Evolutionary conservation across 108 stramenopile genomes (phyloP), one percentile per base, ranked within the genome.

Genomic region (Aurantiochytrium sp.): DNA sequence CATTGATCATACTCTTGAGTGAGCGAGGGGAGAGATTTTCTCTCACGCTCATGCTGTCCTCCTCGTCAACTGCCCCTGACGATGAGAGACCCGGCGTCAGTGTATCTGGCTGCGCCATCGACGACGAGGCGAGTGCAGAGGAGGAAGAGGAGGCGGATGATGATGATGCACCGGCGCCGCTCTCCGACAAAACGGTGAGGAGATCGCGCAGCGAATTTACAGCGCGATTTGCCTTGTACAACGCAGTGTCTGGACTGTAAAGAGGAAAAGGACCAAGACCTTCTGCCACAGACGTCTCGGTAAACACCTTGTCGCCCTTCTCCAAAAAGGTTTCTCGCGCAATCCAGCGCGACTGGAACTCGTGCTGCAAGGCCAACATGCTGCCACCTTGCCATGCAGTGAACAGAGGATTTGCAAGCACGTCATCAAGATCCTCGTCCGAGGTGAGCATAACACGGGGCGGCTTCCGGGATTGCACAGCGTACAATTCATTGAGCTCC

Each of bases 331-430:
- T 45, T 1, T 83, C 76, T 8, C 76, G 76, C 45, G 45, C 49
- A 23, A 83, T 83, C 76, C 76, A 83, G 49, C 76, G 76, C 45
- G 51, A 21, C 76, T 83, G 76, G 4, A 83, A 83, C 6, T 83
- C 76, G 76, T 53, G 45, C 4, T 83, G 45, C 6, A 53, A 12
- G 43, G 51, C 76, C 10, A 83, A 1, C 51, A 53, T 83, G 45
- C 49, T 25, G 18, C 49, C 76, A 12, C 76, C 76, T 45, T 53
- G 51, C 76, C 76, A 83, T 18, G 76, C 76, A 12, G 76, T 83
- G 64, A 69, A 69, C 10, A 69, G 25, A 6, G 64, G 64, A 23
- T 69, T 69, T 8, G 10, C 64, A 16, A 69, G 21, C 25, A 28
- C 42, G 8, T 69, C 64, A 18, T 28, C 42, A 23, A 69, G 14